phyloP scores from a whole-genome alignment of 345 rosid genomes.

The Hypericum perforatum region DNA sequence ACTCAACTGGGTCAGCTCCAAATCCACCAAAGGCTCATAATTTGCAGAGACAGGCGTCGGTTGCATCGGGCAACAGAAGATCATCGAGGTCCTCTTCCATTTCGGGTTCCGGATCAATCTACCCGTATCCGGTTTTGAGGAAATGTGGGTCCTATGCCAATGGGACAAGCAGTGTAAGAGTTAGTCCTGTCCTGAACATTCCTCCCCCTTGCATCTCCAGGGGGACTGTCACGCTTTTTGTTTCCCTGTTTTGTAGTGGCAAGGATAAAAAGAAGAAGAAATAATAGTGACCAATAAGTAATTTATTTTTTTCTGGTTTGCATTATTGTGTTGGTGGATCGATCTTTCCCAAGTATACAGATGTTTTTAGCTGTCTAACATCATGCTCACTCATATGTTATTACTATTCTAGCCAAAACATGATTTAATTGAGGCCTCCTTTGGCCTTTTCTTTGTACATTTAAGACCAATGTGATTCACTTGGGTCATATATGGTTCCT shows the following conservation, averaged over 20 bases:
- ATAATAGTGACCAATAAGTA: conserved; percentile 14
- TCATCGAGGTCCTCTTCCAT: conserved; percentile 17
- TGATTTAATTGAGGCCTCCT: conserved; percentile 11
- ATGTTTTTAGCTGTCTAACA: conserved; percentile 32
- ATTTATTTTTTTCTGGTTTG: conserved; percentile 14
- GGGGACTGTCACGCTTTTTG: conserved; percentile 48
- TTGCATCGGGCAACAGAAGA: conserved; percentile 24
- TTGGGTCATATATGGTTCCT: conserved; percentile 6
- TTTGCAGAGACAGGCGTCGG: conserved; percentile 44
- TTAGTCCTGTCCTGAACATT: conserved; percentile 63
- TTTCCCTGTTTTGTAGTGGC: conserved; percentile 66
- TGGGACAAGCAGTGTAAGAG: conserved; percentile 33
- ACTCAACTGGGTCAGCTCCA: conserved; percentile 78
- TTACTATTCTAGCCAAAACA: neutral
- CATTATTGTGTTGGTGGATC: neutral
- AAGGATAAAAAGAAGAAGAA: conserved; percentile 54
- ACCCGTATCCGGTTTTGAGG: conserved; percentile 29
- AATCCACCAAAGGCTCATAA: conserved; percentile 38
- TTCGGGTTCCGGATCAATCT: conserved; percentile 22
- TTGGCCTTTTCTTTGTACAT: neutral
- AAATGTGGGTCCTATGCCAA: conserved; percentile 41
- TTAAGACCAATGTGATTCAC: neutral
- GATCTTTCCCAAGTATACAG: conserved; percentile 17
- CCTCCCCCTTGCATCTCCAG: conserved; percentile 56
- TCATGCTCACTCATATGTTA: neutral